These are phyloP conservation scores for Globisporangium emineosum DNA, from an alignment of 352 stramenopile species.

Conservation along the genomic window DNA sequence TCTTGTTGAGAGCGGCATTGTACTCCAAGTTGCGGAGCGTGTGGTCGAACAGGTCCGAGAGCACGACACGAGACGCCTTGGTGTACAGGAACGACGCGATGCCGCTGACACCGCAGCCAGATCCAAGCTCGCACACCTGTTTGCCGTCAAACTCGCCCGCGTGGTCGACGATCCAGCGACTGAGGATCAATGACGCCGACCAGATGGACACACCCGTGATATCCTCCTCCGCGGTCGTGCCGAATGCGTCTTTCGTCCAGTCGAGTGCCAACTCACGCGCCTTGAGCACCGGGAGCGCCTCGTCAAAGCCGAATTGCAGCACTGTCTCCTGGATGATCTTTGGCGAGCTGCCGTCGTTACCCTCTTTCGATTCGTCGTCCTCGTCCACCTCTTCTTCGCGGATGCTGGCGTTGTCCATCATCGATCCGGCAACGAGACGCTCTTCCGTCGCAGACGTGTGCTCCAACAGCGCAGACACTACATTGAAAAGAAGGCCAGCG, in stretches of 20 bases:
- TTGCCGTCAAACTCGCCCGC: conserved; percentile 61
- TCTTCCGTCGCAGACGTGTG: conserved; percentile 80
- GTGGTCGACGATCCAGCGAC: conserved; percentile 80
- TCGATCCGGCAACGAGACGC: conserved; percentile 62
- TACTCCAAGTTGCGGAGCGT: conserved; percentile 80
- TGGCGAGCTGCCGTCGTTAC: conserved; percentile 38
- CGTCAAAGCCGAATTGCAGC: conserved; percentile 75
- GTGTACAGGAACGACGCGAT: conserved; percentile 79
- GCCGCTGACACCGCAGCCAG: conserved; percentile 80
- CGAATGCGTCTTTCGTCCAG: conserved; percentile 82
- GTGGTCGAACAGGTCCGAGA: conserved; percentile 84
- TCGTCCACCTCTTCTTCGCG: conserved; percentile 67
- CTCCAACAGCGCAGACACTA: conserved; percentile 71
- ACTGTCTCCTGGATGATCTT: conserved; percentile 82
- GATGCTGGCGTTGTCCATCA: conserved; percentile 65
- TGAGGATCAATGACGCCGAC: conserved; percentile 84
- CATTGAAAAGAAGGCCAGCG: not conserved
- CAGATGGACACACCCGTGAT: conserved; percentile 88
- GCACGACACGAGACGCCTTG: conserved; percentile 61
- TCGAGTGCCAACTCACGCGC: conserved; percentile 79
- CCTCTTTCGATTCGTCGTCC: conserved; percentile 41
- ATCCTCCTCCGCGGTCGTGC: conserved; percentile 75
- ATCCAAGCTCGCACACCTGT: conserved; percentile 78
- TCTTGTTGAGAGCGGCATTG: conserved; percentile 78
- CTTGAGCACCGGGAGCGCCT: conserved; percentile 52